These are phyloP conservation scores for Sporisorium iseilematis-ciliati DNA, from an alignment of 1,284 basidiomycete genomes.

Conservation along the genomic window DNA sequence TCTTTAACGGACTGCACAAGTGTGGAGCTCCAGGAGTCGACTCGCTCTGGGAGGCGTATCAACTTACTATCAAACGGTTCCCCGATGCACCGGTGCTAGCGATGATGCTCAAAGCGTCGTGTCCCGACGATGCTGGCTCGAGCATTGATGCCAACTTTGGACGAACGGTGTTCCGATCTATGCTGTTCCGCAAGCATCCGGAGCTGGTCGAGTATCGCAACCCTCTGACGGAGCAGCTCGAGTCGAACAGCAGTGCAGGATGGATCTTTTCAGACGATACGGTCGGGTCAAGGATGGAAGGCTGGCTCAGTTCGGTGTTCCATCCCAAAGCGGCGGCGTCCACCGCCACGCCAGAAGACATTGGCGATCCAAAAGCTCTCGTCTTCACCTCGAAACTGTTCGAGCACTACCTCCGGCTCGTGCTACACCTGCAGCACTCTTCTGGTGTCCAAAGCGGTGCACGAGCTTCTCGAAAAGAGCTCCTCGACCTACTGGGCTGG, in stretches of 20 bases:
- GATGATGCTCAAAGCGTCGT: slow-evolving; percentile 37
- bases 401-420: slow-evolving; percentile 37
- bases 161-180: slow-evolving; percentile 27
- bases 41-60: slow-evolving; percentile 35
- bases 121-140: slow-evolving; percentile 1
- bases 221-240: slow-evolving; percentile 18
- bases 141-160: slow-evolving; percentile 18
- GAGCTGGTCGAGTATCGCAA: slow-evolving; percentile 26
- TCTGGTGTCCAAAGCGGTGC: slow-evolving; percentile 5
- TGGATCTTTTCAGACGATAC: slow-evolving; percentile 42
- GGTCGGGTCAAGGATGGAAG: slow-evolving; percentile 30
- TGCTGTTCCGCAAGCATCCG: slow-evolving; percentile 40
- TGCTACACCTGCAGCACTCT: slow-evolving; percentile 37
- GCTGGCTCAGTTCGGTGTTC: slow-evolving; percentile 40
- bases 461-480: slow-evolving; percentile 10
- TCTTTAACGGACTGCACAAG: slow-evolving; percentile 32
- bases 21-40: slow-evolving; percentile 25
- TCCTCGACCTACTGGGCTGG: slow-evolving; percentile 37
- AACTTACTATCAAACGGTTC: slow-evolving; percentile 29
- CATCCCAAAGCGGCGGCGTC: not conserved
- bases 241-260: slow-evolving; percentile 12
- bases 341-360: not conserved
- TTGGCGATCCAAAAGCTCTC: slow-evolving; percentile 10
- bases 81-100: slow-evolving; percentile 40
- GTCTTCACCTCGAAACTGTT: slow-evolving; percentile 36